Conservation (phyloP, 2,329 filamentous ascomycete genomes). For the Aureobasidium sp. region DNA sequence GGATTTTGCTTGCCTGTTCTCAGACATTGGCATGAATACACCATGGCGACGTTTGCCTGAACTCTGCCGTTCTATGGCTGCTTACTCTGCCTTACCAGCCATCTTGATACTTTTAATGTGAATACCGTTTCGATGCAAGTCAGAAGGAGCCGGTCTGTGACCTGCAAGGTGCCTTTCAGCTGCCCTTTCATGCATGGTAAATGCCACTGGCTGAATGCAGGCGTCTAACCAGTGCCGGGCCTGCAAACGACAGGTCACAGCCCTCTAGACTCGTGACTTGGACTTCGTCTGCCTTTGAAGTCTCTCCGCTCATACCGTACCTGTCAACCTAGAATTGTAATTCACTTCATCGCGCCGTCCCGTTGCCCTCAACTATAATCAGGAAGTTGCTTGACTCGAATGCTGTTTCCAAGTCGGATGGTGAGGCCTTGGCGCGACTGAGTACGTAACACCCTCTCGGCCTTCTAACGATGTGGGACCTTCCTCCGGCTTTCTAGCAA, state of each 20-base stretch:
- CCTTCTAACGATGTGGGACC: not conserved
- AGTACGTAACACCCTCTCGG: constrained; percentile 6
- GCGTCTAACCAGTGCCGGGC: too few relatives aligned
- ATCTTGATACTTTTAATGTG: not conserved
- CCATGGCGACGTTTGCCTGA: not conserved
- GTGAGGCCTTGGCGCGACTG: constrained; percentile 8
- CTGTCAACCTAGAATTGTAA: too few relatives aligned
- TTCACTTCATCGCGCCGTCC: not conserved
- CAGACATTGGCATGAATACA: not conserved
- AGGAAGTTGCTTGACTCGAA: not conserved
- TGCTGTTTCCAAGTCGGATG: not conserved
- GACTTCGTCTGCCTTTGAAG: not conserved
- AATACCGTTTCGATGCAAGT: not conserved
- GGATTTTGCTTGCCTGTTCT: not conserved
- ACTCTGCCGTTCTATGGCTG: not conserved
- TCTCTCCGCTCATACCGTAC: not conserved
- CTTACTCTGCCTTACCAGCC: not conserved
- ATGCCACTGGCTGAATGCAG: too few relatives aligned
- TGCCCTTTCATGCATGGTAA: not conserved
- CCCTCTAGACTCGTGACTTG: not conserved
- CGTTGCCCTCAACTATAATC: not conserved
- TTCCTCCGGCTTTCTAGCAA: not conserved
- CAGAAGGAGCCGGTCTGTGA: not conserved
- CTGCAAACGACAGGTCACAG: too few relatives aligned
- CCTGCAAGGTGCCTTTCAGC: not conserved